Percentiles rank a stretch among this genome's conserved stretches.
These are phyloP conservation scores for Tetrastigma voinierianum DNA, from an alignment of 164 flowering plant species.

Conservation along the genomic window DNA sequence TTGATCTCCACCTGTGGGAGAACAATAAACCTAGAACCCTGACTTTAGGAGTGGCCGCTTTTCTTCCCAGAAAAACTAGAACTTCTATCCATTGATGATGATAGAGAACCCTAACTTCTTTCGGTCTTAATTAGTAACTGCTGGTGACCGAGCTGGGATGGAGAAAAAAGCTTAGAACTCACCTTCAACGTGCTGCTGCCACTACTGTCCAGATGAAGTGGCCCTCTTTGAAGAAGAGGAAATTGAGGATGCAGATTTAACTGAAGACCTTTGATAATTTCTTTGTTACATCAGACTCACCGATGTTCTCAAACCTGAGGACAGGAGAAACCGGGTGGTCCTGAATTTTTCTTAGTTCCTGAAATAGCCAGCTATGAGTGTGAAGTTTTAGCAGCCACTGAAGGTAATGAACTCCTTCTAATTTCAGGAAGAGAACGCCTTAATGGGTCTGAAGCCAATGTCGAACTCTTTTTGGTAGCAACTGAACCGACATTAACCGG, in stretches of 20 bases:
- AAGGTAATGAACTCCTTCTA: slow-evolving; percentile 59
- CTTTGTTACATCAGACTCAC: slow-evolving; percentile 41
- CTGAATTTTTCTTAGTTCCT: slow-evolving; percentile 46
- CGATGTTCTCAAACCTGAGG: slow-evolving; percentile 35
- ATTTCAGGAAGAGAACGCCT: slow-evolving; percentile 54
- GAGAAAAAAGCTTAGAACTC: slow-evolving; percentile 44
- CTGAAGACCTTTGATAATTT: slow-evolving; percentile 31
- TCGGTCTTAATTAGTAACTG: slow-evolving; percentile 57
- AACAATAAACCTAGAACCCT: slow-evolving; percentile 80
- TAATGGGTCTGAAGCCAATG: slow-evolving; percentile 37
- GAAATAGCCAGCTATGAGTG: slow-evolving; percentile 23
- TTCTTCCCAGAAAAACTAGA: slow-evolving; percentile 58
- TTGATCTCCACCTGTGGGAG: slow-evolving; percentile 92
- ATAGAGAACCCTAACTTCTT: slow-evolving; percentile 45
- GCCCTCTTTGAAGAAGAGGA: slow-evolving; percentile 50
- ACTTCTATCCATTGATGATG: slow-evolving; percentile 61
- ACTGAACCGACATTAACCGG: slow-evolving; percentile 16
- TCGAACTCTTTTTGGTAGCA: slow-evolving; percentile 25
- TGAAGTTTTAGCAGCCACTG: slow-evolving; percentile 34
- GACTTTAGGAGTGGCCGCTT: slow-evolving; percentile 50
- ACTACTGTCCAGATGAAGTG: slow-evolving; percentile 63
- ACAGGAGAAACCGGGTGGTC: slow-evolving; percentile 44
- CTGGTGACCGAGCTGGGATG: slow-evolving; percentile 55
- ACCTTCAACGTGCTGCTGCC: slow-evolving; percentile 45
- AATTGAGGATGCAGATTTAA: slow-evolving; percentile 45